These are phyloP conservation scores for Penicillium janthinellum DNA, from an alignment of 2,329 filamentous ascomycete species.

Conservation along the genomic window DNA sequence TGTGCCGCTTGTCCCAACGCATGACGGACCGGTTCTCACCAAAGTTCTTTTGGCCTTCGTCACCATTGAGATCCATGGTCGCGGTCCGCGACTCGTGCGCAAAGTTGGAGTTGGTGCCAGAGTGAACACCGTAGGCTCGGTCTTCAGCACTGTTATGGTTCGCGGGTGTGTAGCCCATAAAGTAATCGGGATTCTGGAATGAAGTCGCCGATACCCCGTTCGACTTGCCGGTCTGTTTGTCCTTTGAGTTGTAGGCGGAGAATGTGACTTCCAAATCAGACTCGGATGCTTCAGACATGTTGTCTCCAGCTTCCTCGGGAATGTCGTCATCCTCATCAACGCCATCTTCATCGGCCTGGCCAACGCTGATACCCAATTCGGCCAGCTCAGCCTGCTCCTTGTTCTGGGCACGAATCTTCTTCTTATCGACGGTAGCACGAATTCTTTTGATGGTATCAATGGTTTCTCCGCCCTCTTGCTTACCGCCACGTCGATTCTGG, in stretches of 20 bases:
- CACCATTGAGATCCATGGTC: conserved; percentile 90
- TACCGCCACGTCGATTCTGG: conserved; percentile 71
- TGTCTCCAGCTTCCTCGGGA: conserved; percentile 39
- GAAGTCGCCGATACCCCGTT: conserved; percentile 51
- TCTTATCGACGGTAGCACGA: conserved; percentile 45
- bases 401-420: conserved; percentile 42
- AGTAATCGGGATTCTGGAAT: conserved; percentile 84
- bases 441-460: conserved; percentile 52
- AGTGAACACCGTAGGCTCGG: conserved; percentile 89
- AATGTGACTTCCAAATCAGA: conserved; percentile 71
- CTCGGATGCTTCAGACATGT: conserved; percentile 63
- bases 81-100: conserved; percentile 81
- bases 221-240: conserved; percentile 52
- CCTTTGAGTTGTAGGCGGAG: conserved; percentile 58
- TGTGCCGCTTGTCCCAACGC: conserved; percentile 96
- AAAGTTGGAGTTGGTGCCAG: conserved; percentile 76
- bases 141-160: conserved; percentile 82
- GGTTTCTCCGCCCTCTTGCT: conserved; percentile 65
- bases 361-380: conserved; percentile 32
- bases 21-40: conserved; percentile 74
- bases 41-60: conserved; percentile 78
- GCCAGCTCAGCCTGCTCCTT: conserved; percentile 30
- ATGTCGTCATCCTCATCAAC: conserved; percentile 41
- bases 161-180: conserved; percentile 93
- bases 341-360: conserved; percentile 35